Conservation (phyloP, 495 filamentous ascomycete species). For the Monascus purpureus region DNA sequence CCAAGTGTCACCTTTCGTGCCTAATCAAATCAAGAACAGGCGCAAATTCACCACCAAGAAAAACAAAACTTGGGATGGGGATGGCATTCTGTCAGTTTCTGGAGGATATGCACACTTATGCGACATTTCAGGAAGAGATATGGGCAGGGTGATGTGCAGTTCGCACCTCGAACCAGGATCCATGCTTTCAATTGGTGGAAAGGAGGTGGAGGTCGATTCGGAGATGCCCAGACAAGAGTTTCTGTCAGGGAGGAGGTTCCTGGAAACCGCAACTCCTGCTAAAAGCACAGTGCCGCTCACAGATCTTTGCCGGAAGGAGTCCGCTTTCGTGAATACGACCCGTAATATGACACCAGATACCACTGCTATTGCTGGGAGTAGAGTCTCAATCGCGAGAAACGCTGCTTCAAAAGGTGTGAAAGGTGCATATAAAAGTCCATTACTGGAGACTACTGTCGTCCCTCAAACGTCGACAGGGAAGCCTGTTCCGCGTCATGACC, state of each 20-base stretch:
- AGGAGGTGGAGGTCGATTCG: constrained; percentile 61
- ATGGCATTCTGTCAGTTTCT: constrained; percentile 48
- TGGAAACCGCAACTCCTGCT: constrained; percentile 14
- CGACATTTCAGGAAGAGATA: constrained; percentile 51
- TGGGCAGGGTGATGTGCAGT: constrained; percentile 45
- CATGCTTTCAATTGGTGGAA: constrained; percentile 51
- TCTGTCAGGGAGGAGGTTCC: constrained; percentile 40
- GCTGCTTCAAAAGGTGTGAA: constrained; percentile 6
- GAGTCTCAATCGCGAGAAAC: neutral
- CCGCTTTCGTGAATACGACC: constrained; percentile 8
- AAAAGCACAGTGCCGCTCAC: neutral
- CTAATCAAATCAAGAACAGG: constrained; percentile 24
- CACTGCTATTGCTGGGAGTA: neutral
- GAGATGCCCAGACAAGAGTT: constrained; percentile 50
- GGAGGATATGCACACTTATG: constrained; percentile 48
- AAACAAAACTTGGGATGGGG: constrained; percentile 82
- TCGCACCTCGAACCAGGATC: constrained; percentile 45
- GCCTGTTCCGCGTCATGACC: constrained; percentile 54
- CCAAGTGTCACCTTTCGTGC: constrained; percentile 2
- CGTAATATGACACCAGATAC: constrained; percentile 1
- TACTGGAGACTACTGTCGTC: constrained; percentile 40
- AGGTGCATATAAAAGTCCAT: constrained; percentile 44
- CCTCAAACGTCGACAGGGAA: constrained; percentile 21
- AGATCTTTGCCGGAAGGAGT: constrained; percentile 8
- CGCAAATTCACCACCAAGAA: constrained; percentile 66